Evolutionary conservation across 352 stramenopile species (phyloP).

Genomic region (Blastocystis sp.): DNA sequence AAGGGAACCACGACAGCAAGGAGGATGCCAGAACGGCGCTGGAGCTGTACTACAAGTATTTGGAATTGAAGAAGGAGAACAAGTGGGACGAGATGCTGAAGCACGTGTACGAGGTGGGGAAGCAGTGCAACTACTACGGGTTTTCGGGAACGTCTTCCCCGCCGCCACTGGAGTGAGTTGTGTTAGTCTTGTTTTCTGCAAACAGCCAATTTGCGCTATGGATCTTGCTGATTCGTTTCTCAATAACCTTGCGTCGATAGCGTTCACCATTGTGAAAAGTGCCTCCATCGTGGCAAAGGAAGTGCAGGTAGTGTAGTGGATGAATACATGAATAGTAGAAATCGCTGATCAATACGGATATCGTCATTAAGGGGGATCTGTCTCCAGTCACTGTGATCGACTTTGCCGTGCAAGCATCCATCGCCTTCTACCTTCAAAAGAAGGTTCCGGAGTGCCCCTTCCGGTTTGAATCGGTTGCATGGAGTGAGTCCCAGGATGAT

Average conservation of each 20-base stretch:
- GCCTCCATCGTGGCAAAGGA: constrained; percentile 55
- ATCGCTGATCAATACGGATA: background rate
- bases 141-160: constrained; percentile 18
- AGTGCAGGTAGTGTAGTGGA: constrained; percentile 13
- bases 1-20: constrained; percentile 85
- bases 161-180: background rate
- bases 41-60: constrained; percentile 80
- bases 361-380: constrained; percentile 20
- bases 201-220: background rate
- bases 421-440: constrained; percentile 38
- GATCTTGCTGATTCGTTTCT: background rate
- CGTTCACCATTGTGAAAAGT: background rate
- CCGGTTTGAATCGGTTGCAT: background rate
- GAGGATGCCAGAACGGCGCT: constrained; percentile 82
- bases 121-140: constrained; percentile 65
- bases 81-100: constrained; percentile 69
- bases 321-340: constrained; percentile 26
- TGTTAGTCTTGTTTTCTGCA: constrained; percentile 51
- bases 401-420: constrained; percentile 52
- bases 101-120: constrained; percentile 64
- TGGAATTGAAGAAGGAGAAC: constrained; percentile 76
- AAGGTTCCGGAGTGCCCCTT: background rate
- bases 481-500: constrained; percentile 14
- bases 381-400: constrained; percentile 67
- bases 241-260: background rate